Evolutionary conservation across 2,329 filamentous ascomycete genomes (phyloP), one percentile per base, ranked within the genome.

Genomic region (Paracorniculantispora psalliotae): DNA sequence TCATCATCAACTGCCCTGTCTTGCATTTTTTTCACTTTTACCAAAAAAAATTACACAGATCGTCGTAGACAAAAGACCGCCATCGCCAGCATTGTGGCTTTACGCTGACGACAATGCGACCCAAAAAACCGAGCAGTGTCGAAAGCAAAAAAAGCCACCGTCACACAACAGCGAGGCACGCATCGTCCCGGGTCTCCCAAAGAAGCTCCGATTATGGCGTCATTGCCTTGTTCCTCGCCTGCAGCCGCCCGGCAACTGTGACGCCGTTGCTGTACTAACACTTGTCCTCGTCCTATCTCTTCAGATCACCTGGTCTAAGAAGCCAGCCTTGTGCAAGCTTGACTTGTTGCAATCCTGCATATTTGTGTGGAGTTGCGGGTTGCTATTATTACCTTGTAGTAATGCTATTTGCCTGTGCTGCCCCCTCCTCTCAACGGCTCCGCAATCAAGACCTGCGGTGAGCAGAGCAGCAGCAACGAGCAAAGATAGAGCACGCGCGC

Each of bases 291-390:
- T 19, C 46, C 28, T 48, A 15, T 30, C 44, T 48, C 43, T 56
- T 57, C 53, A 57, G 43, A 49, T 57, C 53, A 57, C 33, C 53
- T 57, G 53, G 17, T n/a, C 43, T 25, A 43, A 52, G n/a, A 26
- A 23, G 37, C 6, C 53, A 57, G 44, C 53, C 53, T 48, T 30
- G 53, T 25, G 48, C n/a, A n/a, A 21, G 15, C 47, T 12, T 43
- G 39, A 15, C 8, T n/a, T 23, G 35, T 51, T 7, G 17, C 6
- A 23, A 8, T 23, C 5, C 19, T 50, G 48, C 50, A 8, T n/a
- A 19, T 9, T 23, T 13, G 30, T 35, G 39, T 46, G 52, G 52
- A 46, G 41, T 43, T 39, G n/a, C 3, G 30, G 15, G 15, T 37
- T 47, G 53, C 51, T 46, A 54, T 46, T 33, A 47, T 47, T 37